Conservation (phyloP, 169 alveolate genomes). For the Perkinsus marinus region DNA sequence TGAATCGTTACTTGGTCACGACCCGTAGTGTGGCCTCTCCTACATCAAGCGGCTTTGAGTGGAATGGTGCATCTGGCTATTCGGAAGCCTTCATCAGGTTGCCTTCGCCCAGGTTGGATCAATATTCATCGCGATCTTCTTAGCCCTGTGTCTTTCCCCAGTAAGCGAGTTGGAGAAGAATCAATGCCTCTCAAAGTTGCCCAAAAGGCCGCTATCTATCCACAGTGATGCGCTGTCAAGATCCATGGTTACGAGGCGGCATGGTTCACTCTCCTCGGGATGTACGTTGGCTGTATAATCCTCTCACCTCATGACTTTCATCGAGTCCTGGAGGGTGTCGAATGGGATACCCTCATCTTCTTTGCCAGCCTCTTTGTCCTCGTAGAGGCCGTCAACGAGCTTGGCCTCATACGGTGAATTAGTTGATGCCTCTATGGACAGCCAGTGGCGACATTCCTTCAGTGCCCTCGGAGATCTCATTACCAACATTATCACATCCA, state of each 20-base stretch:
- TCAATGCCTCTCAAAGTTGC: too few relatives aligned
- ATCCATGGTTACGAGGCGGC: not conserved
- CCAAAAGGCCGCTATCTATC: not conserved
- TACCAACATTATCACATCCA: not conserved
- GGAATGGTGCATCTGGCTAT: too few relatives aligned
- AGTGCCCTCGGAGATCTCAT: not conserved
- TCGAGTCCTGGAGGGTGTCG: not conserved
- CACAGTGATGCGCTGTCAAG: too few relatives aligned
- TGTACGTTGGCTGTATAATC: not conserved
- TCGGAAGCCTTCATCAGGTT: too few relatives aligned
- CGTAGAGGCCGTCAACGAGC: not conserved
- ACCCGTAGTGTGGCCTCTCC: too few relatives aligned
- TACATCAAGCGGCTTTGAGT: too few relatives aligned
- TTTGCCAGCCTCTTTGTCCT: constrained; percentile 1
- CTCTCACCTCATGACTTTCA: not conserved
- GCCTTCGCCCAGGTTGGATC: not conserved
- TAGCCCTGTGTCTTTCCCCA: not conserved
- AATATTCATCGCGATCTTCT: not conserved
- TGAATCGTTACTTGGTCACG: too few relatives aligned
- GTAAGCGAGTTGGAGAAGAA: too few relatives aligned
- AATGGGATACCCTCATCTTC: not conserved
- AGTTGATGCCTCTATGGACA: not conserved
- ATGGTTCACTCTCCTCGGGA: not conserved
- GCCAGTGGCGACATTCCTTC: not conserved
- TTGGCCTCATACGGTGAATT: not conserved